Evolutionary conservation across 1,284 basidiomycete species (phyloP), one percentile per base, ranked within the genome.

Genomic region (Boletus smithii): DNA sequence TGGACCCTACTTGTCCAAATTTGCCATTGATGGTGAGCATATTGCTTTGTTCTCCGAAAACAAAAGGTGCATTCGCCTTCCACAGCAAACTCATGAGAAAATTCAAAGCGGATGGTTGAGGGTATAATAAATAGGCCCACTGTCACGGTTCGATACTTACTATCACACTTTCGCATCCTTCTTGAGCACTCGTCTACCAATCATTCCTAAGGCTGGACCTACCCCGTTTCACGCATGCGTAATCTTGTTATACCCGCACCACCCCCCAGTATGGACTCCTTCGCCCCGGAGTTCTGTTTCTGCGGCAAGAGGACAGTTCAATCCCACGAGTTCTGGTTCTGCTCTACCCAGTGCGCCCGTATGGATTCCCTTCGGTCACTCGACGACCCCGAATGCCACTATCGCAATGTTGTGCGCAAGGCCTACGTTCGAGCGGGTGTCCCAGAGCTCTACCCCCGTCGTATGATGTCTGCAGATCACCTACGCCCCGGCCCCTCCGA

Each of bases 321-420:
- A 33, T 49, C 39, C n/a, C 66, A 65, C 23, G 64, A 68, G 0
- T 63, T 54, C 32, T 65, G 44, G 47, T 68, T 52, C 32, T 65
- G 62, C 30, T 68, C 66, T 17, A 50, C 46, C 1, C 2, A 46
- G 0, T 67, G 66, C 10, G 66, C 66, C 8, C 62, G 54, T 18
- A 26, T 14, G 8, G 66, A 68, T 23, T 44, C 66, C 24, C 56
- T 67, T n/a, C 51, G 54, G 14, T 59, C 62, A 3, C 61, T 68
- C 17, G 55, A 42, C 7, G 42, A 44, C 7, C 42, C 50, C 5
- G 34, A 59, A 13, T 54, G 46, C 24, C 66, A 64, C 22, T 64
- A 64, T 40, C 65, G 62, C 24, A 36, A 47, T 0, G 46, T 52
- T 22, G 45, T 65, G 13, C 55, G 45, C 17, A 35, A 24, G 4